Evolutionary conservation across 306 rosid species (phyloP).

Genomic region (Hippophae gyantsensis): DNA sequence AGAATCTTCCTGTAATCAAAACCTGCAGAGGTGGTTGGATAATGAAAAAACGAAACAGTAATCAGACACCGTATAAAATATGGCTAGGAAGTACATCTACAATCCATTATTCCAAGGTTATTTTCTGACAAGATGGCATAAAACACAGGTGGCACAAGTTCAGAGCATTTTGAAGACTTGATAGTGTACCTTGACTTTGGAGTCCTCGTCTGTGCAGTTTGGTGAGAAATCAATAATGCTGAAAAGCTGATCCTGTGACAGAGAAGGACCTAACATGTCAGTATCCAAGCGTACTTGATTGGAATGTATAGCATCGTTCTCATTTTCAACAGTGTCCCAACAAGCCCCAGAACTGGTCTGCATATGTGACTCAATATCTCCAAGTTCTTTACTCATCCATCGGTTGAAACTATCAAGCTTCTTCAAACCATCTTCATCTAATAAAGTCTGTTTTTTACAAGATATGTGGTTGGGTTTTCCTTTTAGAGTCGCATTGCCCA

Average conservation of each 20-base stretch:
- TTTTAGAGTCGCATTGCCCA: slow-evolving; percentile 27
- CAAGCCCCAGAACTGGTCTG: slow-evolving; percentile 44
- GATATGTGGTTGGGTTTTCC: slow-evolving; percentile 27
- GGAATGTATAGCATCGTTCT: slow-evolving; percentile 39
- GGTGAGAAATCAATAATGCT: slow-evolving; percentile 78
- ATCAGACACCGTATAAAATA: slow-evolving; percentile 1
- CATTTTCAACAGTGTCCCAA: slow-evolving; percentile 63
- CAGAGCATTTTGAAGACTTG: slow-evolving; percentile 12
- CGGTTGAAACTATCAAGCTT: slow-evolving; percentile 74
- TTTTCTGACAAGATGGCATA: slow-evolving; percentile 10
- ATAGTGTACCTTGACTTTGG: slow-evolving; percentile 51
- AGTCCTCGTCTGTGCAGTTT: slow-evolving; percentile 60
- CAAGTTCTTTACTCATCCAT: slow-evolving; percentile 83
- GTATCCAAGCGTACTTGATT: slow-evolving; percentile 43
- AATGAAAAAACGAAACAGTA: slow-evolving; percentile 6
- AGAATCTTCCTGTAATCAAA: slow-evolving; percentile 62
- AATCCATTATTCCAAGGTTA: background rate
- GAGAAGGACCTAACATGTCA: slow-evolving; percentile 57
- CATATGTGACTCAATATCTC: slow-evolving; percentile 56
- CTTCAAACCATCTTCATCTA: slow-evolving; percentile 22
- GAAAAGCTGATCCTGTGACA: slow-evolving; percentile 74
- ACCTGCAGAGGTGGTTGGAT: slow-evolving; percentile 34
- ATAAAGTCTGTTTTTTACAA: slow-evolving; percentile 28
- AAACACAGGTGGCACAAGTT: background rate
- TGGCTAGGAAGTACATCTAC: background rate